Evolutionary conservation across 768 basidiomycete species (phyloP).

Genomic region (Suillus sp.): DNA sequence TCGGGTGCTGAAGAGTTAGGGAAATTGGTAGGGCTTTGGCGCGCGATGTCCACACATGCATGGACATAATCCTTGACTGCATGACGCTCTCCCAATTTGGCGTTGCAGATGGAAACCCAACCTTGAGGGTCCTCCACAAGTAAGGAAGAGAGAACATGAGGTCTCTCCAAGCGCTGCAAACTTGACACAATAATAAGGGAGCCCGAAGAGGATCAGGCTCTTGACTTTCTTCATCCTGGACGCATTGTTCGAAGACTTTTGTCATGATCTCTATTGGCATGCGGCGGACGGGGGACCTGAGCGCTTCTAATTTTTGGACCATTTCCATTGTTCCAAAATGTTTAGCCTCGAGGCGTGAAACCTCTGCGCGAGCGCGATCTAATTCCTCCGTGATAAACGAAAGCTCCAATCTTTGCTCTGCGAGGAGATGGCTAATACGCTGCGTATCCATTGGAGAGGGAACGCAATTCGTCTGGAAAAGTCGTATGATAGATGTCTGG

Average conservation of each 20-base stretch:
- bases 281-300: conserved; percentile 33
- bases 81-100: conserved; percentile 29
- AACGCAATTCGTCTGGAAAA: conserved; percentile 32
- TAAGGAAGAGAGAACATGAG: conserved; percentile 32
- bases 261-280: conserved; percentile 34
- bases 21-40: conserved; percentile 33
- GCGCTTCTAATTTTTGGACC: conserved; percentile 29
- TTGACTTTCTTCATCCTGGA: conserved; percentile 16
- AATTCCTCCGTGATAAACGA: conserved; percentile 22
- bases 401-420: conserved; percentile 21
- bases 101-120: conserved; percentile 25
- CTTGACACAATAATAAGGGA: conserved; percentile 31
- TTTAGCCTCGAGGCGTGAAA: conserved; percentile 23
- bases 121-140: conserved; percentile 26
- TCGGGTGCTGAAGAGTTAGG: conserved; percentile 25
- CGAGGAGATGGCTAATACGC: conserved; percentile 19
- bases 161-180: conserved; percentile 34
- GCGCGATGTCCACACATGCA: conserved; percentile 34
- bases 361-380: conserved; percentile 24
- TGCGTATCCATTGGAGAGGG: conserved; percentile 27
- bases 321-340: conserved; percentile 15
- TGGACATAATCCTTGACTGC: conserved; percentile 29
- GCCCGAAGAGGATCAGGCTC: conserved; percentile 18
- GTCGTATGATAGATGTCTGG: conserved; percentile 29
- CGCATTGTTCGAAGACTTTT: conserved; percentile 28